Base-by-base conservation (phyloP, 73 alveolate genomes). In the Paramecium primaurelia region DNA sequence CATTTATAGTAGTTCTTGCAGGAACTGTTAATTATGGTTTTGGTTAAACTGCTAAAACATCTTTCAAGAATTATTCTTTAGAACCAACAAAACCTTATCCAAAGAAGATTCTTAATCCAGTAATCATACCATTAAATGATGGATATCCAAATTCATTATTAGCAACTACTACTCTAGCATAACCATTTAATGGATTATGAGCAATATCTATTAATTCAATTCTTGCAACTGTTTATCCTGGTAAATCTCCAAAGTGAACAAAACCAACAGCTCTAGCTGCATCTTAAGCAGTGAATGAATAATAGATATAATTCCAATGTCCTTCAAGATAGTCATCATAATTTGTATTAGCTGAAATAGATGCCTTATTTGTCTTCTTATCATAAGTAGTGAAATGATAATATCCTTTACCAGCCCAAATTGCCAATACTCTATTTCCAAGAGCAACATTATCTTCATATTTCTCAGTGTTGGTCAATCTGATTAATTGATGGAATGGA, bases 321-420 rank as follows among this genome's bases (percentile, higher is more conserved):
- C 91, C 91, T 44, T 80, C 91, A 34, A 80, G 58, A 1, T 44
- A 80, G 18, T 80, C 91, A 42, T 44, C 75, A 26, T 80, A 80
- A 44, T 80, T 44, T 20, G 26, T 1, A 80, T 80, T 80, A 5
- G 49, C 16, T 22, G 77, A 8, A 14, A 80, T 26, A 4, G 91
- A 80, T 16, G 49, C 30, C 58, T 80, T 80, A 11, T 80, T 80
- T 11, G 71, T 20, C 34, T 28, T 44, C 58, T 80, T 80, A 18
- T 80, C 75, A 80, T 80, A 80, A 11, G 91, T 80, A 10, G 91
- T 80, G 73, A 80, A 80, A 64, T 80, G 91, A 80, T 80, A 80
- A n/a, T 80, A 80, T 80, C 91, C 91, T 47, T 80, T 80, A 16
- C 91, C 91, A 80, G 49, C 91, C 91, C 91, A 80, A 80, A 25